These are phyloP conservation scores for Polyplosphaeria fusca DNA, from an alignment of 495 filamentous ascomycete species.

Conservation along the genomic window DNA sequence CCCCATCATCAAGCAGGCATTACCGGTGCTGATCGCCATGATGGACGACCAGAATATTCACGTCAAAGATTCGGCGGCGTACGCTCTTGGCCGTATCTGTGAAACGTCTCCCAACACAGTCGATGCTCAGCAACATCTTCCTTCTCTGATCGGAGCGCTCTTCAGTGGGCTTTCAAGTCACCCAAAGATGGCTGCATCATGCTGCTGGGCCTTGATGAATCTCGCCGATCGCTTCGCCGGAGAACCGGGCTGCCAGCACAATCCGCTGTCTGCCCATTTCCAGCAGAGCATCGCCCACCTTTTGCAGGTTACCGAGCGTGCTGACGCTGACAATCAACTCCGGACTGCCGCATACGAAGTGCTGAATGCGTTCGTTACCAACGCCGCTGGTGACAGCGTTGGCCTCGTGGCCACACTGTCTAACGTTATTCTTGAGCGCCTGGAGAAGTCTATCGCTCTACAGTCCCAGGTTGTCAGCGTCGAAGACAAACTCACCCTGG, in stretches of 20 bases:
- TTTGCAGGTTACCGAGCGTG: conserved; percentile 76
- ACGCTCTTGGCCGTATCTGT: conserved; percentile 91
- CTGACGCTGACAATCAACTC: conserved; percentile 84
- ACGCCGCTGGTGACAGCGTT: conserved; percentile 82
- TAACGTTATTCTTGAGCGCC: conserved; percentile 77
- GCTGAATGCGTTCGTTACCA: conserved; percentile 85
- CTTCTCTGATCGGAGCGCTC: conserved; percentile 77
- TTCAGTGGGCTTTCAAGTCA: conserved; percentile 87
- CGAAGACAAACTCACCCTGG: conserved; percentile 87
- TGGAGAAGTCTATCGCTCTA: conserved; percentile 88
- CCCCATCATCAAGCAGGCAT: conserved; percentile 88
- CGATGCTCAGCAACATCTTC: conserved; percentile 75
- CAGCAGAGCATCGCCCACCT: conserved; percentile 84
- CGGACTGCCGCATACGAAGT: conserved; percentile 98
- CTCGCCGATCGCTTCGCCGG: conserved; percentile 91
- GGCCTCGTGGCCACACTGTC: conserved; percentile 74
- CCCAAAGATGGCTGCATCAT: conserved; percentile 94
- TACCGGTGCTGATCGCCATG: conserved; percentile 87
- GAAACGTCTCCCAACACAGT: conserved; percentile 85
- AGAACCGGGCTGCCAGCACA: conserved; percentile 70
- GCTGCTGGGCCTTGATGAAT: conserved; percentile 99
- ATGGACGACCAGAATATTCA: conserved; percentile 88
- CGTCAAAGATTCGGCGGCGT: conserved; percentile 96
- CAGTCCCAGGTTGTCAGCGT: conserved; percentile 92
- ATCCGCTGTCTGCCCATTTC: conserved; percentile 87